phyloP scores from a whole-genome alignment of 1,284 basidiomycete genomes.

The Apiotrichum laibachii region DNA sequence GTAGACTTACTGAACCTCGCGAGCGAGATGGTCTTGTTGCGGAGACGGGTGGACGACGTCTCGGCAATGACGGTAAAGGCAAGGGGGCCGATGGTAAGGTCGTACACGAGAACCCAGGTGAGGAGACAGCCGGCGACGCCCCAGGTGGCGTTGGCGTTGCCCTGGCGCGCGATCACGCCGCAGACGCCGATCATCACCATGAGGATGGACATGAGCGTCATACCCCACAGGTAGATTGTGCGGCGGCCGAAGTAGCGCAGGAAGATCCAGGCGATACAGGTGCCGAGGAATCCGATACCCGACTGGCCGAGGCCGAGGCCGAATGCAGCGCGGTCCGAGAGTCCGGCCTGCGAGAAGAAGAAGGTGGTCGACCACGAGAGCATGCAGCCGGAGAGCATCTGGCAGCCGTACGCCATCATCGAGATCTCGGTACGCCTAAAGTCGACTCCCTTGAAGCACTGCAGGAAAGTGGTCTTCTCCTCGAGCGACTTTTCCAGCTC shows the following conservation, averaged over 20 bases:
- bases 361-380: constrained; percentile 25
- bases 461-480: constrained; percentile 41
- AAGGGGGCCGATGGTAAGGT: constrained; percentile 19
- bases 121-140: constrained; percentile 13
- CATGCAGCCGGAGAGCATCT: constrained; percentile 12
- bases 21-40: constrained; percentile 54
- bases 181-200: constrained; percentile 29
- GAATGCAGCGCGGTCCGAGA: constrained; percentile 43
- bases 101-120: constrained; percentile 25
- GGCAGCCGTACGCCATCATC: constrained; percentile 16
- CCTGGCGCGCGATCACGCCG: constrained; percentile 45
- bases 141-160: not conserved
- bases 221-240: constrained; percentile 52
- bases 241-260: constrained; percentile 47
- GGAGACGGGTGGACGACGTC: constrained; percentile 44
- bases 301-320: constrained; percentile 44
- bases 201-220: constrained; percentile 18
- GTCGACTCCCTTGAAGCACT: constrained; percentile 52
- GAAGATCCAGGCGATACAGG: constrained; percentile 22
- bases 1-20: constrained; percentile 36
- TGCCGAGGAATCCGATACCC: constrained; percentile 28
- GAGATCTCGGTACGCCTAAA: constrained; percentile 34
- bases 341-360: constrained; percentile 51
- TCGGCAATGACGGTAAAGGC: constrained; percentile 47
- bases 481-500: constrained; percentile 25